Evolutionary conservation across 805 yeast genomes (phyloP), one percentile per base, ranked within the genome.

Genomic region (Yarrowia bubula): DNA sequence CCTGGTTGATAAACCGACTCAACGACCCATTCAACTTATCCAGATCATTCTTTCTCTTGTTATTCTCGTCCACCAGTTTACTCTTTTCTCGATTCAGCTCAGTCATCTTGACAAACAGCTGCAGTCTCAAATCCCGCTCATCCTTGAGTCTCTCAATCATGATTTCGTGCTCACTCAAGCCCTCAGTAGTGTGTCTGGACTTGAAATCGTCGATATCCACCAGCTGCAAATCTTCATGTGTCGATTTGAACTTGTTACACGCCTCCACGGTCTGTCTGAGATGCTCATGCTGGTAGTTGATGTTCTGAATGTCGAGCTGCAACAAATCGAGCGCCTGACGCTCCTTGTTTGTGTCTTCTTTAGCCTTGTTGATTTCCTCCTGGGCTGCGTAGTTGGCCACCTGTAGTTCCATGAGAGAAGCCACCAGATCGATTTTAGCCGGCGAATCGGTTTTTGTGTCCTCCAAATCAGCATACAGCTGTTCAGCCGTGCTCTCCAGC

Each of bases 241-340:
- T 51, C 22, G 63, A 66, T 33, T 60, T 61, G 42, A 50, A 53
- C 43, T 58, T 50, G 28, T 68, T 65, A 38, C 71, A 67, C 31
- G 62, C 43, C 22, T 70, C 70, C 22, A 71, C 69, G 48, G 69
- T 70, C 28, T 57, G 55, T 37, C 53, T 62, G 22, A 71, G 65
- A 62, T 71, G 69, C 66, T 66, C 58, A 33, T 71, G 73, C 66
- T 71, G 71, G 57, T 71, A 71, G 11, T 64, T 33, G 32, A 71
- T 66, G 64, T 71, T 71, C 64, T 71, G 72, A 8, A 71, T 68
- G 37, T 69, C 70, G 22, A 71, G 66, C 17, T 68, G 66, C 6
- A 58, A 55, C 22, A 58, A 28, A 47, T 71, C 73, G 28, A 70
- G 68, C 8, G 65, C 67, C 37, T 53, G 67, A 18, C 64, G 68